phyloP scores from a whole-genome alignment of 1,284 basidiomycete genomes.

The Boletus semigastroideus region DNA sequence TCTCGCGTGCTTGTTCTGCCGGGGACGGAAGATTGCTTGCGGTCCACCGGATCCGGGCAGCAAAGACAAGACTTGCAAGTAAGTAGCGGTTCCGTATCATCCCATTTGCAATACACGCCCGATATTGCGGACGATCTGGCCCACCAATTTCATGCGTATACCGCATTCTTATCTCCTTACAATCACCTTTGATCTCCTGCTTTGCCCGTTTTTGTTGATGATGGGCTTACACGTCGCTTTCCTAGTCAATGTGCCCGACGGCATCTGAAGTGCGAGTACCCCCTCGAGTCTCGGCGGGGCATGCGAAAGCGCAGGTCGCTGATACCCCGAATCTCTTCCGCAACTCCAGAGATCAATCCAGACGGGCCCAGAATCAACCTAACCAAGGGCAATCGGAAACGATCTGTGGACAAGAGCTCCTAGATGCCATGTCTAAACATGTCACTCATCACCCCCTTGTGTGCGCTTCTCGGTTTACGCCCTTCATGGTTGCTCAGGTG shows the following conservation, averaged over 20 bases:
- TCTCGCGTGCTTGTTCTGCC: conserved; percentile 61
- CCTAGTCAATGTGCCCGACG: conserved; percentile 61
- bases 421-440: conserved; percentile 10
- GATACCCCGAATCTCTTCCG: conserved; percentile 28
- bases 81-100: conserved; percentile 30
- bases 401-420: conserved; percentile 27
- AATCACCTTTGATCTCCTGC: conserved; percentile 26
- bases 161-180: conserved; percentile 20
- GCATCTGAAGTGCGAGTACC: conserved; percentile 58
- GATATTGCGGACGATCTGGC: conserved; percentile 1
- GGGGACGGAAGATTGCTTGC: conserved; percentile 65
- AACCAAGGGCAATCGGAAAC: conserved; percentile 29
- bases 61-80: conserved; percentile 61
- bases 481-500: conserved; percentile 1
- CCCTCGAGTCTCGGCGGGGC: conserved; percentile 56
- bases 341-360: conserved; percentile 24
- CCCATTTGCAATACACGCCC: not conserved
- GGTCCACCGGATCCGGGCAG: conserved; percentile 51
- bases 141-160: conserved; percentile 9
- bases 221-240: conserved; percentile 22
- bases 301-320: conserved; percentile 52
- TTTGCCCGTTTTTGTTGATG: conserved; percentile 9
- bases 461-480: conserved; percentile 10
- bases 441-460: conserved; percentile 2
- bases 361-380: conserved; percentile 21